Evolutionary conservation across 1,284 basidiomycete genomes (phyloP).

Genomic region (Moniliophthora roreri): DNA sequence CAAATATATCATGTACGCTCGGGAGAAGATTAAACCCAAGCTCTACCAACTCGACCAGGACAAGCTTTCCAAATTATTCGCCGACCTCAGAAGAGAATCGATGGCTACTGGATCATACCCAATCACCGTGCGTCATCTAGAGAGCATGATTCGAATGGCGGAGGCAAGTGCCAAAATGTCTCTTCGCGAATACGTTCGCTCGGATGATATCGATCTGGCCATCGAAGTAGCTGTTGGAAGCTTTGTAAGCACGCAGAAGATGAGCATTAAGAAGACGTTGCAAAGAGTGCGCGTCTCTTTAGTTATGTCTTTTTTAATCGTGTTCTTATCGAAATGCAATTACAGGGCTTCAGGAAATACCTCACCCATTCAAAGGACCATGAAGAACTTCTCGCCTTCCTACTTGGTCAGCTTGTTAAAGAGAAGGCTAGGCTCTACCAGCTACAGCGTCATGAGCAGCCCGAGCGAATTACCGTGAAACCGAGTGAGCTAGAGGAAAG

Average conservation of each 20-base stretch:
- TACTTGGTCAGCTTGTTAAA: slow-evolving; percentile 94
- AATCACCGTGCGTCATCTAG: slow-evolving; percentile 96
- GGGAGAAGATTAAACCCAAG: slow-evolving; percentile 91
- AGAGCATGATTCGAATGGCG: slow-evolving; percentile 99
- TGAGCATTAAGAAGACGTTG: slow-evolving; percentile 97
- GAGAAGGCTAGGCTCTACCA: slow-evolving; percentile 89
- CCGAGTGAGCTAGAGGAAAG: slow-evolving; percentile 80
- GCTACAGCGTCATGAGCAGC: slow-evolving; percentile 73
- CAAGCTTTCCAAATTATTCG: slow-evolving; percentile 91
- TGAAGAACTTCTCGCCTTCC: slow-evolving; percentile 93
- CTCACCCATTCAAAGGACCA: slow-evolving; percentile 92
- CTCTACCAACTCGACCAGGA: slow-evolving; percentile 95
- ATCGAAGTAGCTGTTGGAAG: slow-evolving; percentile 94
- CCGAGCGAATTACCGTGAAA: slow-evolving; percentile 73
- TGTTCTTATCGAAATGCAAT: slow-evolving; percentile 5
- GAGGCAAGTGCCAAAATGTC: slow-evolving; percentile 99
- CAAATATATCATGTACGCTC: slow-evolving; percentile 99
- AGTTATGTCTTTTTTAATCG: slow-evolving; percentile 7
- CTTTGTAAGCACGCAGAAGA: slow-evolving; percentile 97
- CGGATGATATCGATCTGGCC: slow-evolving; percentile 96
- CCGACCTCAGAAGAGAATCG: slow-evolving; percentile 96
- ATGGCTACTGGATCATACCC: slow-evolving; percentile 97
- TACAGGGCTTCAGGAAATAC: slow-evolving; percentile 94
- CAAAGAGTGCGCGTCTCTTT: slow-evolving; percentile 70
- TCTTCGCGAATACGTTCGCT: slow-evolving; percentile 91